phyloP scores from a whole-genome alignment of 176 grass and related monocot species.

The Zizania latifolia region DNA sequence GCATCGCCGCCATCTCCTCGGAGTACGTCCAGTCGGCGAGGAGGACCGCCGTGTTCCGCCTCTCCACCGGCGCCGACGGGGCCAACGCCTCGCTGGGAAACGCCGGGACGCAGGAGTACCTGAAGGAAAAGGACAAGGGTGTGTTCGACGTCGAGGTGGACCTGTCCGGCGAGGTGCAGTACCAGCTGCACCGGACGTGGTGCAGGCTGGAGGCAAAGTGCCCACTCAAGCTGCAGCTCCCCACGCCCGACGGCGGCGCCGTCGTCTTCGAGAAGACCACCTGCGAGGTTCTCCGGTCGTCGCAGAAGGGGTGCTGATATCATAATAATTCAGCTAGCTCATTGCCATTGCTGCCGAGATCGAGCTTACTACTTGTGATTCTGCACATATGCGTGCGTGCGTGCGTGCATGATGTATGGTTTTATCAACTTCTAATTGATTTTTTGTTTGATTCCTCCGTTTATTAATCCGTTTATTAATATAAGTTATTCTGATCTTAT shows the following conservation, averaged over 20 bases:
- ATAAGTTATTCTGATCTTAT: too few relatives aligned
- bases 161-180: slow-evolving; percentile 21
- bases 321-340: not conserved
- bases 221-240: slow-evolving; percentile 38
- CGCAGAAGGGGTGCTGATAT: slow-evolving; percentile 26
- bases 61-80: not conserved
- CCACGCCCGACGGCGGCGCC: not conserved
- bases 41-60: slow-evolving; percentile 23
- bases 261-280: slow-evolving; percentile 26
- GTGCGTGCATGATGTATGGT: not conserved
- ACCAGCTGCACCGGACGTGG: not conserved
- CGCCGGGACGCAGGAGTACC: slow-evolving; percentile 8
- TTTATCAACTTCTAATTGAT: not conserved
- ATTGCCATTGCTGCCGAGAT: not conserved
- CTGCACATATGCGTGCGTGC: not conserved
- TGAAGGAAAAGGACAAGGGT: slow-evolving; percentile 3
- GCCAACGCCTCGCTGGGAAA: not conserved
- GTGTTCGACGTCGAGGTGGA: slow-evolving; percentile 37
- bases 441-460: not conserved
- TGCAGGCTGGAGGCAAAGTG: slow-evolving; percentile 29
- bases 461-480: too few relatives aligned
- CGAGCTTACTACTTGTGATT: not conserved
- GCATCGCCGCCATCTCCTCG: not conserved
- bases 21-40: slow-evolving; percentile 9
- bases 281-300: slow-evolving; percentile 28